These are phyloP conservation scores for Gyrodon lividus DNA, from an alignment of 768 basidiomycete genomes.

Conservation along the genomic window DNA sequence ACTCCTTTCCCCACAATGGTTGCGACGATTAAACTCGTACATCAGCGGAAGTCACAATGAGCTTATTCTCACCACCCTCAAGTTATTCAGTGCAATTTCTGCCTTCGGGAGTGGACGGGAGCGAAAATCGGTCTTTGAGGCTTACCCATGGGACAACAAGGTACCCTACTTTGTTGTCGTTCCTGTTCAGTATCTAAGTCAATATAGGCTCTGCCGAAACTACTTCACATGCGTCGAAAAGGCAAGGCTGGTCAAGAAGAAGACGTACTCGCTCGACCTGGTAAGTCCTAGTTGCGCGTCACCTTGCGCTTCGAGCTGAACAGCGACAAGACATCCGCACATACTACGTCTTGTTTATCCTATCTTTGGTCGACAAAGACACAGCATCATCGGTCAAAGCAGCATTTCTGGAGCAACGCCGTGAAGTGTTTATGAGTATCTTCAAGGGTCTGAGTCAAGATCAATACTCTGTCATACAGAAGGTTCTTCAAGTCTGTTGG, in stretches of 20 bases:
- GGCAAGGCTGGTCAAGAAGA: constrained; percentile 38
- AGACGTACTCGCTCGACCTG: constrained; percentile 54
- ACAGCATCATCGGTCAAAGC: constrained; percentile 54
- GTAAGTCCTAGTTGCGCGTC: constrained; percentile 32
- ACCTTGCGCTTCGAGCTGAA: background rate
- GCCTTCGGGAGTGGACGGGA: constrained; percentile 66
- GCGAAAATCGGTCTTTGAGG: constrained; percentile 58
- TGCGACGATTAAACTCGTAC: constrained; percentile 59
- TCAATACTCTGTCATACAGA: constrained; percentile 56
- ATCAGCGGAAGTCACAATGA: constrained; percentile 63
- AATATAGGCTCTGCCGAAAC: constrained; percentile 58
- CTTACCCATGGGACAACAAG: constrained; percentile 79
- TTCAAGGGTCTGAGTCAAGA: constrained; percentile 75
- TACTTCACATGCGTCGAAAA: constrained; percentile 71
- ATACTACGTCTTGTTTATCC: constrained; percentile 66
- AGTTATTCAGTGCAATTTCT: constrained; percentile 60
- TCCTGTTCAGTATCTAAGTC: background rate
- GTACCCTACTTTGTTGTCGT: constrained; percentile 32
- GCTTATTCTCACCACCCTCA: constrained; percentile 62
- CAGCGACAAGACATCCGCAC: constrained; percentile 69
- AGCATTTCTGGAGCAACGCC: constrained; percentile 68
- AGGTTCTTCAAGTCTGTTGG: constrained; percentile 74
- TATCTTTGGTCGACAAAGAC: constrained; percentile 63
- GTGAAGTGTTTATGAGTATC: constrained; percentile 60
- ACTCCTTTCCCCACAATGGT: constrained; percentile 54